These are phyloP conservation scores for Symbiodinium pilosum DNA, from an alignment of 73 alveolate species.

Conservation along the genomic window DNA sequence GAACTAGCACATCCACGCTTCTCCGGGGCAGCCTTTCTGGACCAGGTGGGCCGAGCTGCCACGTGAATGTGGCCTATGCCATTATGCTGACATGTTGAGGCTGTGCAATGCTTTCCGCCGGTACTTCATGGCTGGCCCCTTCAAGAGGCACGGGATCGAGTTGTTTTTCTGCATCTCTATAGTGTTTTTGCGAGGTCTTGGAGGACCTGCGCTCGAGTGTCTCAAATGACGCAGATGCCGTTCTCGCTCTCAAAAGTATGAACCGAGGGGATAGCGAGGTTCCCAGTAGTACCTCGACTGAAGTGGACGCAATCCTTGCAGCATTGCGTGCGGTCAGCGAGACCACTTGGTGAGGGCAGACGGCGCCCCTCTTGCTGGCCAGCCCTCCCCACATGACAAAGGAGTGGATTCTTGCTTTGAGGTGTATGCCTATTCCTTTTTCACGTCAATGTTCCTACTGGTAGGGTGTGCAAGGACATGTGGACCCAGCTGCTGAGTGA, in stretches of 20 bases:
- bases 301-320: too few relatives aligned
- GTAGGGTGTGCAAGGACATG: not conserved
- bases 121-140: not conserved
- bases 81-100: not conserved
- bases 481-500: constrained; percentile 26
- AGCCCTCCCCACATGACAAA: not conserved
- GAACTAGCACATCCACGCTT: constrained; percentile 45
- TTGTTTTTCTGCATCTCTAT: not conserved
- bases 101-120: not conserved
- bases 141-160: constrained; percentile 22
- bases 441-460: too few relatives aligned
- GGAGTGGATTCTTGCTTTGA: not conserved
- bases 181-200: not conserved
- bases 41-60: not conserved
- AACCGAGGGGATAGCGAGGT: too few relatives aligned
- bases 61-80: not conserved
- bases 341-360: too few relatives aligned
- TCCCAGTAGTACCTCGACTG: too few relatives aligned
- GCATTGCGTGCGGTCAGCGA: too few relatives aligned
- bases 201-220: not conserved
- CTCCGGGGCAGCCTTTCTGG: not conserved
- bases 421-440: too few relatives aligned
- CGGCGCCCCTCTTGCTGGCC: not conserved
- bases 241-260: not conserved
- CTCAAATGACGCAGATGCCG: not conserved